Percentiles rank a stretch among this genome's conserved stretches.
phyloP scores from a whole-genome alignment of 306 rosid genomes.

The Cucumis melo region DNA sequence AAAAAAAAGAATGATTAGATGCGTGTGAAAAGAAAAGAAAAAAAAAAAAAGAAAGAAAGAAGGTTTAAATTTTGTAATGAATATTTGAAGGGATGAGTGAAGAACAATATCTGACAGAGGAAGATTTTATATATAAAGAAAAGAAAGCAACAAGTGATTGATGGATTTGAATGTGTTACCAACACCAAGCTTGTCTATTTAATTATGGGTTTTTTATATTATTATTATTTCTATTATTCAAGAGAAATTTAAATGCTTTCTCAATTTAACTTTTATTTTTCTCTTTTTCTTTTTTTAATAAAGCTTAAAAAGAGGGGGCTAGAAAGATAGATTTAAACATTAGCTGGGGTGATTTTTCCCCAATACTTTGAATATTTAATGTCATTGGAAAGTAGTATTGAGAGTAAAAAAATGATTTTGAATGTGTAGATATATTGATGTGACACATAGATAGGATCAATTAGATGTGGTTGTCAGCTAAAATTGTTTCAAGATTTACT shows the following conservation, averaged over 20 bases:
- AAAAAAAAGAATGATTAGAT: neutral
- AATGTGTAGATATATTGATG: neutral
- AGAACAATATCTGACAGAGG: neutral
- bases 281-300: neutral
- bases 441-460: neutral
- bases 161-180: conserved; percentile 7
- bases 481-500: too few species aligned
- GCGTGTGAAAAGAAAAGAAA: neutral
- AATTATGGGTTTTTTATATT: neutral
- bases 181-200: neutral
- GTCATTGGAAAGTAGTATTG: neutral
- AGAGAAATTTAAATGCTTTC: neutral
- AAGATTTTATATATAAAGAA: neutral
- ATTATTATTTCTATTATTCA: neutral
- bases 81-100: neutral
- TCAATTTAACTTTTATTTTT: neutral
- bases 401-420: neutral
- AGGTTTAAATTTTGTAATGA: neutral
- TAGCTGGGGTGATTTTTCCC: neutral
- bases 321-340: neutral
- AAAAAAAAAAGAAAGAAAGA: neutral
- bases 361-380: neutral
- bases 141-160: neutral
- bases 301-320: neutral
- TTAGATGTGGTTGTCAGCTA: neutral